Evolutionary conservation across 352 stramenopile species (phyloP), one percentile per base, ranked within the genome.

Genomic region (Phytophthora crassamura): DNA sequence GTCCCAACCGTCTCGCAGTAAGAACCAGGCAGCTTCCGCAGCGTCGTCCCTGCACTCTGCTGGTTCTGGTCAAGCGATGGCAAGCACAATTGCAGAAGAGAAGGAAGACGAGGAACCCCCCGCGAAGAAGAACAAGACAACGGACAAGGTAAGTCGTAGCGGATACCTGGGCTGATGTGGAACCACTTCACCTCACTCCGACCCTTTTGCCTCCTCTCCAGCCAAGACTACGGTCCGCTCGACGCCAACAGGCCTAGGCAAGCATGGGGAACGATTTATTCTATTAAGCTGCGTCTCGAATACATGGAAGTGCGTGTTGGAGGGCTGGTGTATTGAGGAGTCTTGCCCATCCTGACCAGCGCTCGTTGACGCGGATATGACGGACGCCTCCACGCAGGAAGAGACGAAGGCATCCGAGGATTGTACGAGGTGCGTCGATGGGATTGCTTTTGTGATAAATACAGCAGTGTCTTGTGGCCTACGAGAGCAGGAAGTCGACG

Each of bases 401-500:
- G 65, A 61, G 52, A 69, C 47, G 52, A 39, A 58, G 47, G 48
- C 22, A 48, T 43, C 30, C 18, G n/a, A 47, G 43, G 48, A 70
- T 70, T 30, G 36, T 39, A 36, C 7, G 42, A 41, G 30, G 42
- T 28, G 25, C 20, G 38, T 48, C 41, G 22, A 46, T 51, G 9
- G 14, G 20, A 34, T 50, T 3, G 22, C 22, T 25, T 25, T 25
- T 25, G 18, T 16, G 33, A 73, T 72, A 76, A 76, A 65, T 69
- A 72, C 60, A 58, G 54, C n/a, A 45, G 14, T 18, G 34, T 11
- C 50, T 18, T 57, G 11, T 66, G 36, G 20, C 43, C 66, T 82
- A 78, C 15, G 69, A 74, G 22, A 86, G 67, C 59, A 86, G 30
- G 38, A 82, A 86, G 39, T 78, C 72, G 43, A 86, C 25, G 25